Evolutionary conservation across 768 basidiomycete species (phyloP), one percentile per base, ranked within the genome.

Genomic region (Leccinum ochraceum): DNA sequence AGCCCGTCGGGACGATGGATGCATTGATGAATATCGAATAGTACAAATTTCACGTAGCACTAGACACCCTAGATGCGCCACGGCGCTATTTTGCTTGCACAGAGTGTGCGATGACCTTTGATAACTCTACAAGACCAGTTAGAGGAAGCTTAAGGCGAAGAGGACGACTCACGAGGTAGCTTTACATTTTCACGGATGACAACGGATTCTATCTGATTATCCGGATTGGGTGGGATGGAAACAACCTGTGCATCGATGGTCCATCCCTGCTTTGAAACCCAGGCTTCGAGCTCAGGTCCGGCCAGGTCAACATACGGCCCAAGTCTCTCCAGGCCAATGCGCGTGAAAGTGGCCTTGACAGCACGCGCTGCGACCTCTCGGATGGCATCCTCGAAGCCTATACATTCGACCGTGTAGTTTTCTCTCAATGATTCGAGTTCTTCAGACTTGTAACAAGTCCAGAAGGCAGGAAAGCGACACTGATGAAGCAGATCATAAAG

Each of bases 401-500:
- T 79, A 57, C 86, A 87, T 71, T 94, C 93, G 6, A 93, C 82
- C 2, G 91, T 94, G 72, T 92, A 94, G 71, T 94, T 93, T 65
- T 92, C 90, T 49, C 93, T 82, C 55, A 94, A 75, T n/a, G 75
- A 72, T 63, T 90, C 87, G 6, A 92, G 79, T 50, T 85, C 80
- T 26, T 85, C 84, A 3, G 91, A 92, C 63, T 78, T 83, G 75
- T 90, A 94, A 28, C 82, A 74, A 61, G 78, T 68, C 94, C 94
- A 95, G 78, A 95, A 95, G 2, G 86, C 83, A 53, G 91, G 88
- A 80, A 95, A 95, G 59, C 90, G 86, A 76, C 94, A 94, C 63
- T 90, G 88, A 67, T 87, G 88, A 59, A 92, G 82, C 60, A 91
- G 82, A 66, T 80, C 82, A 72, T 88, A 82, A 48, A 95, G 81